phyloP scores from a whole-genome alignment of 306 rosid genomes.

The Quercus rubra region DNA sequence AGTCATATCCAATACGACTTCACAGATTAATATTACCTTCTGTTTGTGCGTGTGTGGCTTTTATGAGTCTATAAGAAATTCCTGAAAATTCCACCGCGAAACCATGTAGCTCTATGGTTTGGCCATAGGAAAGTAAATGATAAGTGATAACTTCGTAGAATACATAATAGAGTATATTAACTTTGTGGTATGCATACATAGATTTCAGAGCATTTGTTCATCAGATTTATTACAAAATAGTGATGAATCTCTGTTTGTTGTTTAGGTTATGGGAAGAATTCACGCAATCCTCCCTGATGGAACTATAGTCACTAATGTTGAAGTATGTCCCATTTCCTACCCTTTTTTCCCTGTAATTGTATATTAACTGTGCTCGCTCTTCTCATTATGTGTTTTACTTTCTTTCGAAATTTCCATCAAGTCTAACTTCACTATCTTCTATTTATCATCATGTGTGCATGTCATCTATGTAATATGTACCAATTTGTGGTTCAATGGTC shows the following conservation, averaged over 20 bases:
- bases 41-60: neutral
- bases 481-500: no score
- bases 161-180: neutral
- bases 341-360: neutral
- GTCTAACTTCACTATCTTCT: neutral
- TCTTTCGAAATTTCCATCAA: neutral
- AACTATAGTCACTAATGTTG: conserved; percentile 80
- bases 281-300: conserved; percentile 95
- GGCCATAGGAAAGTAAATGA: no score
- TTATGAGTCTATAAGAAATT: no score
- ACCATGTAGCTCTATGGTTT: no score
- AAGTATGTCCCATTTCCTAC: conserved; percentile 46
- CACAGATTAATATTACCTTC: neutral
- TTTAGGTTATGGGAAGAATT: conserved; percentile 91
- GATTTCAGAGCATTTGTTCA: neutral
- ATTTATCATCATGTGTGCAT: neutral
- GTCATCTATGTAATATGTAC: neutral
- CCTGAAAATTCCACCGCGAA: no score
- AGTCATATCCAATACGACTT: no score
- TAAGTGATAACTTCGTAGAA: no score
- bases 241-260: conserved; percentile 11
- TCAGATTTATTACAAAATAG: neutral
- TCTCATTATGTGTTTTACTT: neutral
- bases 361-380: neutral
- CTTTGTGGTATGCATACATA: neutral